Evolutionary conservation across 306 rosid genomes (phyloP).

Genomic region (Spatholobus suberectus): DNA sequence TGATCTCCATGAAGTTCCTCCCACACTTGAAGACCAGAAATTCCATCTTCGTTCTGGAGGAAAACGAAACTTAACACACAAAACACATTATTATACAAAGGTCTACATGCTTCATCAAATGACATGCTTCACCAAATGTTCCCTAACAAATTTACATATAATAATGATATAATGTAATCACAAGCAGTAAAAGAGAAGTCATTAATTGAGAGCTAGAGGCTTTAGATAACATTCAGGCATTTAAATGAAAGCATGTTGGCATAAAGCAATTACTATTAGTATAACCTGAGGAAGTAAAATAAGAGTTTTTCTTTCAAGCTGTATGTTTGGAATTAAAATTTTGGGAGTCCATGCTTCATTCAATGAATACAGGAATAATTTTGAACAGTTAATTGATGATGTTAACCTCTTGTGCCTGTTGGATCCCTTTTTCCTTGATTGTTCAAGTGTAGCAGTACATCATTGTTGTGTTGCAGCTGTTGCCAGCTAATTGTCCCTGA

Average conservation of each 20-base stretch:
- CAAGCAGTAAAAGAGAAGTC: too few relatives aligned
- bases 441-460: background rate
- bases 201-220: too few relatives aligned
- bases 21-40: conserved; percentile 60
- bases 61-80: conserved; percentile 38
- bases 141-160: background rate
- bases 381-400: background rate
- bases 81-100: too few relatives aligned
- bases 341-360: background rate
- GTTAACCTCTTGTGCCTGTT: background rate
- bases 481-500: too few relatives aligned
- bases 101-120: too few relatives aligned
- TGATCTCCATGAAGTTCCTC: too few relatives aligned
- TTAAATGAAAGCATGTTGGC: too few relatives aligned
- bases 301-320: background rate
- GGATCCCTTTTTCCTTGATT: background rate
- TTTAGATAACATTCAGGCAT: background rate
- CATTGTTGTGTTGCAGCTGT: too few relatives aligned
- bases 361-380: background rate
- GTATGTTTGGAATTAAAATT: background rate
- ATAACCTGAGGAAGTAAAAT: background rate
- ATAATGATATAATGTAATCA: background rate
- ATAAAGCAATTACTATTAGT: background rate
- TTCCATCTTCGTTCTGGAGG: conserved; percentile 54
- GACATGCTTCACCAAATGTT: too few relatives aligned